phyloP scores from a whole-genome alignment of 495 filamentous ascomycete species.

The Penicillium paradoxum region DNA sequence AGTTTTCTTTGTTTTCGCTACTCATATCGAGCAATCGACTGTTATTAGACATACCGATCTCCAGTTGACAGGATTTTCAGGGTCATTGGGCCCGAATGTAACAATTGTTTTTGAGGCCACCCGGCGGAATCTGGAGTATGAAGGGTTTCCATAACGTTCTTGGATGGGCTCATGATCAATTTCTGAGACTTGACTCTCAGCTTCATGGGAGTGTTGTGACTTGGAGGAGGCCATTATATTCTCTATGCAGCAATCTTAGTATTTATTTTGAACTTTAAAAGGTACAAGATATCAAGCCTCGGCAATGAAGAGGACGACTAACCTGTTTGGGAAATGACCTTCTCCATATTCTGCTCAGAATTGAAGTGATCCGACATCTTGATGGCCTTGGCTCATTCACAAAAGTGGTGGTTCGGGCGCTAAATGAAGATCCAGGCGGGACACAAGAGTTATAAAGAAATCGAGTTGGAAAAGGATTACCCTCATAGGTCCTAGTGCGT shows the following conservation, averaged over 20 bases:
- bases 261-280: neutral
- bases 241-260: conserved; percentile 7
- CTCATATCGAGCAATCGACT: neutral
- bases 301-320: neutral
- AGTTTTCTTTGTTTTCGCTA: neutral
- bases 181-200: conserved; percentile 19
- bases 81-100: conserved; percentile 51
- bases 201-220: conserved; percentile 11
- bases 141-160: conserved; percentile 27
- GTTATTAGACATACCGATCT: conserved; percentile 17
- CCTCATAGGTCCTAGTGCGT: conserved; percentile 9
- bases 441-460: conserved; percentile 6
- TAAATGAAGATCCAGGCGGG: conserved; percentile 7
- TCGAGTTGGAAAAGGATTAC: conserved; percentile 5
- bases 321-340: conserved; percentile 23
- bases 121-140: conserved; percentile 25
- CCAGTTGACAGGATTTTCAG: conserved; percentile 64
- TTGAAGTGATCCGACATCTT: conserved; percentile 20
- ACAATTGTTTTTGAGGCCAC: conserved; percentile 36
- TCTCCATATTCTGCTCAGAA: conserved; percentile 20
- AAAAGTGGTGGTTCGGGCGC: neutral
- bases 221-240: conserved; percentile 13
- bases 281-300: neutral
- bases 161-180: conserved; percentile 27
- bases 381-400: conserved; percentile 1